Conservation (phyloP, 345 rosid species). For the Lumnitzera littorea region DNA sequence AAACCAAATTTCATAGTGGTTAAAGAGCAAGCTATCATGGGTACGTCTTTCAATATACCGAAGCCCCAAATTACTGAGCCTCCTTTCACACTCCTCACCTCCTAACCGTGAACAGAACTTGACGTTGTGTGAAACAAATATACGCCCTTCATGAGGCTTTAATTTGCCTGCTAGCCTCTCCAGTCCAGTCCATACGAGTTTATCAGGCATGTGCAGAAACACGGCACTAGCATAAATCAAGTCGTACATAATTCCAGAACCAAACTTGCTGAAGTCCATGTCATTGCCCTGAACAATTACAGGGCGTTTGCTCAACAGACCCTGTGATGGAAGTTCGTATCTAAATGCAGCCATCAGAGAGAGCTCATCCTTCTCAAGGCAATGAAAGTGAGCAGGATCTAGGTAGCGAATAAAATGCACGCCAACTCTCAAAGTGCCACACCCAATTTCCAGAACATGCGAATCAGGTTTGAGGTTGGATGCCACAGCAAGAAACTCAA, state of each 20-base stretch:
- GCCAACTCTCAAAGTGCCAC: constrained; percentile 95
- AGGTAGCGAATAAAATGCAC: constrained; percentile 83
- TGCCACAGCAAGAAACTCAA: constrained; percentile 80
- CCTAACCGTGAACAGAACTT: constrained; percentile 89
- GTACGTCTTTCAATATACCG: constrained; percentile 67
- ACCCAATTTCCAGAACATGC: constrained; percentile 84
- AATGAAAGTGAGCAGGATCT: constrained; percentile 55
- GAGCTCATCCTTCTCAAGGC: constrained; percentile 92
- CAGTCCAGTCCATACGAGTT: constrained; percentile 87
- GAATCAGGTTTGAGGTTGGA: constrained; percentile 37
- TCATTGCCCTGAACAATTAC: constrained; percentile 76
- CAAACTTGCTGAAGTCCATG: constrained; percentile 83
- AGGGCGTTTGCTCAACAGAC: constrained; percentile 79
- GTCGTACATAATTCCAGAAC: constrained; percentile 52
- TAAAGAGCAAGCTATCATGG: constrained; percentile 85
- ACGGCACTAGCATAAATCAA: constrained; percentile 94
- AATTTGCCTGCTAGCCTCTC: constrained; percentile 65
- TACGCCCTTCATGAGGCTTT: constrained; percentile 72
- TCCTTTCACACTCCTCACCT: constrained; percentile 65
- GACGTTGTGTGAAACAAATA: constrained; percentile 86
- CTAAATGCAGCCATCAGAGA: constrained; percentile 90
- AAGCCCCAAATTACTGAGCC: constrained; percentile 67
- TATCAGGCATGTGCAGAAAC: constrained; percentile 95
- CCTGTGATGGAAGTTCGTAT: constrained; percentile 96
- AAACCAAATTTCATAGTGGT: constrained; percentile 96